Conservation (phyloP, 225 moss, liverwort and hornwort species). For the Physcomitrellopsis africana region DNA sequence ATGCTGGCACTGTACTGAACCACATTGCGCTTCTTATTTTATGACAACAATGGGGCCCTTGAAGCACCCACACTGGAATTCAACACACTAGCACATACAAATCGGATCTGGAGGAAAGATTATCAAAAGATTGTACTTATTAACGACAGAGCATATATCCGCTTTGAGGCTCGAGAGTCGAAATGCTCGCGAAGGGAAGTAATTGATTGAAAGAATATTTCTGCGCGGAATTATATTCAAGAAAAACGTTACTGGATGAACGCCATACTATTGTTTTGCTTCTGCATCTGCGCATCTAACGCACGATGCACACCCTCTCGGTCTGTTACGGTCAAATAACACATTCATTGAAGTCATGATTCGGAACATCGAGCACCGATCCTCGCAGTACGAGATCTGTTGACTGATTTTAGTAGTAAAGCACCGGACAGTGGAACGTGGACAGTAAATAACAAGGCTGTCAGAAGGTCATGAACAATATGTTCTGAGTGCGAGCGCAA, state of each 20-base stretch:
- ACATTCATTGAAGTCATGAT: not conserved
- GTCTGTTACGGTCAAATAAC: not conserved
- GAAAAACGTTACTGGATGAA: too few species aligned
- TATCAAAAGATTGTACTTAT: not conserved
- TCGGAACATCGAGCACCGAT: not conserved
- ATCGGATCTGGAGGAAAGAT: not conserved
- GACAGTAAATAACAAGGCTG: constrained; percentile 3
- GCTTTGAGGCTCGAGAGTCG: not conserved
- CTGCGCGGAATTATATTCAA: too few species aligned
- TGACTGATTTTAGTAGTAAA: constrained; percentile 23
- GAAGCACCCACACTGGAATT: too few species aligned
- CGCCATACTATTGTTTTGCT: too few species aligned
- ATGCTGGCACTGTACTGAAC: too few species aligned
- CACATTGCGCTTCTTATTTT: too few species aligned
- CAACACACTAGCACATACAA: not conserved
- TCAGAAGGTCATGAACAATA: constrained; percentile 31
- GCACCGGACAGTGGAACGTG: constrained; percentile 18
- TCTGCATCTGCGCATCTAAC: too few species aligned
- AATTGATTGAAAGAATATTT: too few species aligned
- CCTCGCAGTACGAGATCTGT: not conserved
- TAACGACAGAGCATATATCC: too few species aligned
- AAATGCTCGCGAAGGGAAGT: not conserved
- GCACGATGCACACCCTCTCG: not conserved
- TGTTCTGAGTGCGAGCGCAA: too few species aligned
- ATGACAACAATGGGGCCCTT: too few species aligned